Evolutionary conservation across 345 rosid genomes (phyloP), one percentile per base, ranked within the genome.

Genomic region (Stellera chamaejasme): DNA sequence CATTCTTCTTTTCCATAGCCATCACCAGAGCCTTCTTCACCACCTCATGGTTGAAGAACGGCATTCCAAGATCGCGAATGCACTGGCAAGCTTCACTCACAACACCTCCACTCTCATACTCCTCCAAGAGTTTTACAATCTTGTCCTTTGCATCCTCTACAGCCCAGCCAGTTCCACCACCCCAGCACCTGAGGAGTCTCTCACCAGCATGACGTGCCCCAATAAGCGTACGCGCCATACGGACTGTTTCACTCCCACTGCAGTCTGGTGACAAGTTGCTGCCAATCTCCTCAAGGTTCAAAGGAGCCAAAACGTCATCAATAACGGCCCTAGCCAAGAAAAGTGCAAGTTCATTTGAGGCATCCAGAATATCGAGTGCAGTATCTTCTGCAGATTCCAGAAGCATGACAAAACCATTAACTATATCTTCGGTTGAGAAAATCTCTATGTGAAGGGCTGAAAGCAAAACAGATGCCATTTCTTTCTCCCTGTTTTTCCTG

Each of bases 1-100:
- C 99, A 36, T 90, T 94, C 82, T 94, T 81, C 86, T 87, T 94
- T 83, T 90, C 99, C 99, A 94, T 94, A 13, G 99, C 99, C 97
- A 94, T 90, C 32, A 90, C 95, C 74, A 94, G 41, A 43, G 99
- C 99, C 72, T 94, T 94, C 85, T 94, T 94, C 66, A 90, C 99
- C 15, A 94, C 99, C 67, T 94, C 99, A 58, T 94, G 97, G 75
- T 94, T 90, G 61, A 87, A 94, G 74, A 94, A 94, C 4, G 96
- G 93, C 99, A 94, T 94, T 45, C 88, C 97, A 7, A 94, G 77
- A 52, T 94, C 99, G 0, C 99, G 90, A 47, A 94, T 94, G 53
- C 99, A 94, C 65, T 80, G 97, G 70, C 97, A 89, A 50, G 99
- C 99, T 61, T 93, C 99, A n/a, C 73, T 70, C 12, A 87, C 80